These are phyloP conservation scores for Neopestalotiopsis sp. DNA, from an alignment of 2,329 filamentous ascomycete species.

Conservation along the genomic window DNA sequence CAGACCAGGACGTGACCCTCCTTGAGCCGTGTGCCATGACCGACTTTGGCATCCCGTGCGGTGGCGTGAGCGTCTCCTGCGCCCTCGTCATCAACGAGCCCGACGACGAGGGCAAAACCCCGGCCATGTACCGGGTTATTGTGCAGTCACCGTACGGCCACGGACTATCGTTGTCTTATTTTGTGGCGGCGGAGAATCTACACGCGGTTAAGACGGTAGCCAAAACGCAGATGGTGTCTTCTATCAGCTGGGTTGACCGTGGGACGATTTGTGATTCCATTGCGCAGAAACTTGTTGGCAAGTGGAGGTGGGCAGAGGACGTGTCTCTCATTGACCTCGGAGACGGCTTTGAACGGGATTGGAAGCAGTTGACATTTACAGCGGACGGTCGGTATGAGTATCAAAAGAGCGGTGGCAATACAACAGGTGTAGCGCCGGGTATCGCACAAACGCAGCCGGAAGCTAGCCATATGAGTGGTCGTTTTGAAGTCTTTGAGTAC, in stretches of 20 bases:
- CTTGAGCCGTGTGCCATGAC: conserved; percentile 1
- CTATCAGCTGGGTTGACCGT: conserved; percentile 5
- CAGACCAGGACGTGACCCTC: not conserved
- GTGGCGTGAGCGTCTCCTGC: conserved; percentile 7
- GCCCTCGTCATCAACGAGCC: not conserved
- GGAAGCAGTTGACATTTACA: conserved; percentile 3
- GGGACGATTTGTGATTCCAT: not conserved
- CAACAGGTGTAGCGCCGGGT: not conserved
- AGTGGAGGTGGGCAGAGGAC: conserved; percentile 1
- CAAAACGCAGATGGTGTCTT: not conserved
- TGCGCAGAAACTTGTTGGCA: not conserved
- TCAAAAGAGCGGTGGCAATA: not conserved
- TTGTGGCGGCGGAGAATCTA: not conserved
- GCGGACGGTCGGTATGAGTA: conserved; percentile 4
- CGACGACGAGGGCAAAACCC: not conserved
- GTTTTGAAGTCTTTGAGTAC: conserved; percentile 2
- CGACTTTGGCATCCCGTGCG: conserved; percentile 6
- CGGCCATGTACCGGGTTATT: conserved; percentile 2
- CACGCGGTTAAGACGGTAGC: not conserved
- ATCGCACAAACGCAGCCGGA: not conserved
- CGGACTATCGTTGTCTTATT: not conserved
- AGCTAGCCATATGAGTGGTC: not conserved
- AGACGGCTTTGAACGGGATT: not conserved
- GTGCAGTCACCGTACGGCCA: conserved; percentile 9
- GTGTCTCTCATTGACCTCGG: not conserved